Evolutionary conservation across 345 rosid species (phyloP).

Genomic region (Eutrema japonicum): DNA sequence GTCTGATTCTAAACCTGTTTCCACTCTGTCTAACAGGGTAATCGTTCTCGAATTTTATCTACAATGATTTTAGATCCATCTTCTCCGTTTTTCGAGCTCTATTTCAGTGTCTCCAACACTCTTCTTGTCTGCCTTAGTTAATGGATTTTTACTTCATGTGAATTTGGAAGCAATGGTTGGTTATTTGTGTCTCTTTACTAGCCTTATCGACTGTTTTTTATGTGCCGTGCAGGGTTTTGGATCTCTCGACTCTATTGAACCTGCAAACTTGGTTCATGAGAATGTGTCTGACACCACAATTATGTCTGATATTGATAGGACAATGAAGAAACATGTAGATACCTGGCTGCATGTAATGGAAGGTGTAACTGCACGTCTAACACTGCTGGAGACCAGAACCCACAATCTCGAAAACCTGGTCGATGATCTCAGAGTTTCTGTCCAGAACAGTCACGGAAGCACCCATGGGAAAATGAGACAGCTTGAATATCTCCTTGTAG

Average conservation of each 20-base stretch:
- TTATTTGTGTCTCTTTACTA: background rate
- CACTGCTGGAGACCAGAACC: slow-evolving; percentile 75
- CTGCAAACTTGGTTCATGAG: slow-evolving; percentile 44
- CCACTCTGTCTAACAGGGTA: slow-evolving; percentile 42
- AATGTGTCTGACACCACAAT: slow-evolving; percentile 39
- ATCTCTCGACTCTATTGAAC: slow-evolving; percentile 57
- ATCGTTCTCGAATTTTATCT: background rate
- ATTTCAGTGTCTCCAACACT: no score
- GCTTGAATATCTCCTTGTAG: slow-evolving; percentile 66
- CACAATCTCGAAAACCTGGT: slow-evolving; percentile 62
- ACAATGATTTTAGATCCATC: no score
- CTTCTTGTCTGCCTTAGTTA: no score
- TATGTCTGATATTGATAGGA: slow-evolving; percentile 65
- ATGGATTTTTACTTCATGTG: no score
- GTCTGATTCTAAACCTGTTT: slow-evolving; percentile 47
- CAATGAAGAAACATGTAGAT: slow-evolving; percentile 72
- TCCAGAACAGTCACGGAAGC: slow-evolving; percentile 62
- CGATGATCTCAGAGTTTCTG: slow-evolving; percentile 67
- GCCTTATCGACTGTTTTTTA: background rate
- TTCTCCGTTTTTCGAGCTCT: no score
- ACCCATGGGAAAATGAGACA: slow-evolving; percentile 70
- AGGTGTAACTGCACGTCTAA: slow-evolving; percentile 65
- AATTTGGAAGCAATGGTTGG: no score
- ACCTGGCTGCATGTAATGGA: slow-evolving; percentile 63
- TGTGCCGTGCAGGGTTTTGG: slow-evolving; percentile 52